A percentile compares a stretch with the other conserved stretches of the same genome.
Conservation (phyloP, 306 rosid species). For the Dalbergia cochinchinensis region DNA sequence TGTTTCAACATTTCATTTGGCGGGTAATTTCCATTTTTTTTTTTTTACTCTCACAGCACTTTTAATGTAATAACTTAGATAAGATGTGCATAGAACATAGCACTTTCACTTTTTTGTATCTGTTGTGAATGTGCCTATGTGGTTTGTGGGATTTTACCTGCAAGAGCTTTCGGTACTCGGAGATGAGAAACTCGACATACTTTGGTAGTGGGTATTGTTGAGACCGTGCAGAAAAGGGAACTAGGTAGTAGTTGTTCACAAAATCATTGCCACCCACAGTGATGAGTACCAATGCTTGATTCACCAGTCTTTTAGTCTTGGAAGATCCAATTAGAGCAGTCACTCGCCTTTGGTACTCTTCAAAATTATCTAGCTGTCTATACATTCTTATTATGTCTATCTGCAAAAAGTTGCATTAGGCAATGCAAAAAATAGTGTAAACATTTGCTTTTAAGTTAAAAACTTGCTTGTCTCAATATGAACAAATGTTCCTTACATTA, state of each 20-base stretch:
- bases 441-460: too few relatives aligned
- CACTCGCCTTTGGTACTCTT: constrained; percentile 62
- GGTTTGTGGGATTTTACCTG: constrained; percentile 46
- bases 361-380: constrained; percentile 59
- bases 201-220: constrained; percentile 58
- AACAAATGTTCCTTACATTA: too few relatives aligned
- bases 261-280: constrained; percentile 72
- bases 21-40: too few relatives aligned
- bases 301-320: constrained; percentile 50
- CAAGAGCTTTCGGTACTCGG: constrained; percentile 59
- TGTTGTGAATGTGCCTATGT: not conserved
- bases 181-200: constrained; percentile 64
- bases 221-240: constrained; percentile 62
- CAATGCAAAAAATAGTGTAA: too few relatives aligned
- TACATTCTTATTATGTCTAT: constrained; percentile 61
- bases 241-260: constrained; percentile 72
- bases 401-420: constrained; percentile 48
- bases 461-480: too few relatives aligned
- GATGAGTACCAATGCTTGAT: constrained; percentile 63
- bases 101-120: not conserved
- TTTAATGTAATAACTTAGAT: not conserved
- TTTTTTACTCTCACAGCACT: too few relatives aligned
- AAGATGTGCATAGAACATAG: not conserved
- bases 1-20: too few relatives aligned
- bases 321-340: constrained; percentile 48